These are phyloP conservation scores for Fomitopsis betulina DNA, from an alignment of 1,284 basidiomycete species.

Conservation along the genomic window DNA sequence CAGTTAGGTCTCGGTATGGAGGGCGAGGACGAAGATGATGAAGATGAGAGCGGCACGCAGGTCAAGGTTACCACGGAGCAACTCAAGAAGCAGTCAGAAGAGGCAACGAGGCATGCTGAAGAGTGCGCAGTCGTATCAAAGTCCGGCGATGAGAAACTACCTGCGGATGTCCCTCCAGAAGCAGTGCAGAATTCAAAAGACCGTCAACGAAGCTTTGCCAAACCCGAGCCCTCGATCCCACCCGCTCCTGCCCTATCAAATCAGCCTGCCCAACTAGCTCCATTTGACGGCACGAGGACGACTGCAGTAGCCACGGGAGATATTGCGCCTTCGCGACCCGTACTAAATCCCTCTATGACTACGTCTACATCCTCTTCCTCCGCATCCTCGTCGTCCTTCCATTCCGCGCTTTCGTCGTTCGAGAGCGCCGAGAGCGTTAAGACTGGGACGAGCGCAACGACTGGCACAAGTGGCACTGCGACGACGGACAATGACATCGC, in stretches of 20 bases:
- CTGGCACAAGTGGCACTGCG: neutral
- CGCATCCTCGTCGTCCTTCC: neutral
- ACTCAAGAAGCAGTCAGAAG: neutral
- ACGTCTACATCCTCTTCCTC: constrained; percentile 1
- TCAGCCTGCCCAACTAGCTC: neutral
- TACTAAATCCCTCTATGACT: neutral
- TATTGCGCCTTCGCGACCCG: neutral
- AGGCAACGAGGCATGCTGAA: neutral
- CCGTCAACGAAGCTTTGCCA: neutral
- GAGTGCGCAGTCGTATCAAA: neutral
- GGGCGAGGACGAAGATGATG: constrained; percentile 11
- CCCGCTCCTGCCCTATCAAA: neutral
- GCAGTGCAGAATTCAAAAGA: neutral
- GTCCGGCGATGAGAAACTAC: neutral
- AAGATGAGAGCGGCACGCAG: neutral
- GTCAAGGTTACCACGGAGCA: neutral
- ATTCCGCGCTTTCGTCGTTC: neutral
- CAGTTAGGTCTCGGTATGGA: constrained; percentile 14
- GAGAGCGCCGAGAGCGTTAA: neutral
- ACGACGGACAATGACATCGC: neutral
- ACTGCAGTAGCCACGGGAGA: neutral
- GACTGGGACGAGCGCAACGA: neutral
- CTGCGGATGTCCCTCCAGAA: neutral
- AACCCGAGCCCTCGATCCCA: neutral
- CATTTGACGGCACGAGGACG: neutral